Evolutionary conservation across 768 basidiomycete genomes (phyloP).

Genomic region (Pisolithus microcarpus): DNA sequence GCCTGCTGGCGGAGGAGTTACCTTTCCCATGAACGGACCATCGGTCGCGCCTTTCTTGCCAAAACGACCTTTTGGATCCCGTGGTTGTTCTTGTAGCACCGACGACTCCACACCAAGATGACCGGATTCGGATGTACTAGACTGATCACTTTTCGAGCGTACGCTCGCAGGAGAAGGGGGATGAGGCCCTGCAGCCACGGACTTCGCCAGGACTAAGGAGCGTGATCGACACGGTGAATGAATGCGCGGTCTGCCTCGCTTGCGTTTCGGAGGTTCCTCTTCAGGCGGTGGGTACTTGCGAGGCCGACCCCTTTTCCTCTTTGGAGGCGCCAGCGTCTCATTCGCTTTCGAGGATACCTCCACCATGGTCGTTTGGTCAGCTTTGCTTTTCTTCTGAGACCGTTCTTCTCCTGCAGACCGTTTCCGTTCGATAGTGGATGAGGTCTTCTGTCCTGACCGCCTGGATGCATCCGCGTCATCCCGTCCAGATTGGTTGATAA

Average conservation of each 20-base stretch:
- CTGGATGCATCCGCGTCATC: constrained; percentile 37
- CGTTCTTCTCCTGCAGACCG: constrained; percentile 39
- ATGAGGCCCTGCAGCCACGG: constrained; percentile 6
- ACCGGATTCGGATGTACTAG: constrained; percentile 18
- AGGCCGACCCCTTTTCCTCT: constrained; percentile 29
- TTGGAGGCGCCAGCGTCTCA: constrained; percentile 24
- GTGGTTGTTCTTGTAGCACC: constrained; percentile 47
- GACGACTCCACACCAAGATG: constrained; percentile 35
- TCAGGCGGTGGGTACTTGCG: constrained; percentile 28
- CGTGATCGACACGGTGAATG: constrained; percentile 13
- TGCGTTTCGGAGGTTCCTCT: constrained; percentile 25
- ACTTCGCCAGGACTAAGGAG: constrained; percentile 8
- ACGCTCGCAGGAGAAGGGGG: constrained; percentile 14
- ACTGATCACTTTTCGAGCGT: constrained; percentile 17
- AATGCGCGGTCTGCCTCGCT: constrained; percentile 30
- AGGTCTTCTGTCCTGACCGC: constrained; percentile 45
- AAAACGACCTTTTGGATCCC: constrained; percentile 59
- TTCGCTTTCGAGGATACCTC: constrained; percentile 30
- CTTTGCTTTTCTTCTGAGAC: constrained; percentile 45
- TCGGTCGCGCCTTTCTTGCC: constrained; percentile 52
- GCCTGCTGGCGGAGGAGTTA: constrained; percentile 15
- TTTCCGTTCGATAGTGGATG: constrained; percentile 50
- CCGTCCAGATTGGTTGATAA: constrained; percentile 39
- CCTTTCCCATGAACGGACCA: constrained; percentile 36
- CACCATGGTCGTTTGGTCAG: constrained; percentile 26